A percentile compares a stretch with the other conserved stretches of the same genome.
These are phyloP conservation scores for Chrysophaeum taylorii DNA, from an alignment of 352 stramenopile species.

Conservation along the genomic window DNA sequence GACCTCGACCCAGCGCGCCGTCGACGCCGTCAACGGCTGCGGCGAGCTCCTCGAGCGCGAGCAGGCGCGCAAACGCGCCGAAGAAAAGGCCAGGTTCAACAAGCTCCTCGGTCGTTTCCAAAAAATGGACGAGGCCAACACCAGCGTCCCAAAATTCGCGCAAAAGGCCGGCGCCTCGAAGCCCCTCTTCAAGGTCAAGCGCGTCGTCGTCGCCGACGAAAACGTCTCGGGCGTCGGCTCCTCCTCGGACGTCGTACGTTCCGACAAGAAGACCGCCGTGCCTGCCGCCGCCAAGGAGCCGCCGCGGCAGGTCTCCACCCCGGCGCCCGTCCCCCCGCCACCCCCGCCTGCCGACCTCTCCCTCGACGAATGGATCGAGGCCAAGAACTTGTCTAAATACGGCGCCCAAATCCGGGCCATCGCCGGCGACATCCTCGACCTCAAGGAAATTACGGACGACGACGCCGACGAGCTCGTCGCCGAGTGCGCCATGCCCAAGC, in stretches of 20 bases:
- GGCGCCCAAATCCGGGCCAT: background rate
- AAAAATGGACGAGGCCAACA: slow-evolving; percentile 12
- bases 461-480: slow-evolving; percentile 2
- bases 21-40: slow-evolving; percentile 6
- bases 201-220: slow-evolving; percentile 9
- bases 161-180: background rate
- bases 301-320: no score
- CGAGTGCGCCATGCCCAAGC: slow-evolving; percentile 8
- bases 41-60: slow-evolving; percentile 6
- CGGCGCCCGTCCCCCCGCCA: background rate
- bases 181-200: slow-evolving; percentile 13
- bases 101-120: slow-evolving; percentile 9
- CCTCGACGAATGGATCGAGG: slow-evolving; percentile 1
- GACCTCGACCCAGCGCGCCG: background rate
- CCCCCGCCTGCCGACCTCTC: no score
- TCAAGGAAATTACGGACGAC: background rate
- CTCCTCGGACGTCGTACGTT: no score
- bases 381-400: slow-evolving; percentile 10
- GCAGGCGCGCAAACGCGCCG: background rate
- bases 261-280: no score
- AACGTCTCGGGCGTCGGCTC: slow-evolving; percentile 4
- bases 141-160: no score
- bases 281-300: no score
- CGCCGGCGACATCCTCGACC: background rate
- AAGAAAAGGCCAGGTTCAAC: slow-evolving; percentile 15